Conservation (phyloP, 2,329 filamentous ascomycete genomes). For the Pseudogymnoascus sp. region DNA sequence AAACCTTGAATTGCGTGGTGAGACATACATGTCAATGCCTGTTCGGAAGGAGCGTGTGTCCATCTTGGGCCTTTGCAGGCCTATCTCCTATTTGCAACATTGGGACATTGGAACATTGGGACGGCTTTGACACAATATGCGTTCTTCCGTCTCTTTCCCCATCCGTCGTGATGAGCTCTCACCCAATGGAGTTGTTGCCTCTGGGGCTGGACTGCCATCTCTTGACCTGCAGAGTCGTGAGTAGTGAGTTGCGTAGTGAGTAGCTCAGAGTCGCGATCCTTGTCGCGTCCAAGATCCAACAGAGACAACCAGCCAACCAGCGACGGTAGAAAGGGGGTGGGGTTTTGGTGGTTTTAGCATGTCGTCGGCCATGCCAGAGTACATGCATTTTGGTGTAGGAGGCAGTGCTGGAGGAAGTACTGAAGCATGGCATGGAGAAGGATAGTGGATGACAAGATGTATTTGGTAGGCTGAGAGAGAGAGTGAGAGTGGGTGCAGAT, state of each 20-base stretch:
- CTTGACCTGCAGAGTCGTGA: no score
- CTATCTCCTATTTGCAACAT: neutral
- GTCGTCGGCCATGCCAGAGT: neutral
- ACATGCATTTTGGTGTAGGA: neutral
- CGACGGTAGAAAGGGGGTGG: neutral
- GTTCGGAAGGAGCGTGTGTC: neutral
- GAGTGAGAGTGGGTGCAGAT: neutral
- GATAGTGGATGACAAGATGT: neutral
- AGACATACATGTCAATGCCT: slow-evolving; percentile 9
- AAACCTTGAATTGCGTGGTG: slow-evolving; percentile 8
- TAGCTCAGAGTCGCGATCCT: neutral
- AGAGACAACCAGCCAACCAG: neutral
- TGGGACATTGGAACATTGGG: neutral
- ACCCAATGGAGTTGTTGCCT: slow-evolving; percentile 6
- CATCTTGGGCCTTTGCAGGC: neutral
- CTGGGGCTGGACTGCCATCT: neutral
- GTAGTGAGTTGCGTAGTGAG: neutral
- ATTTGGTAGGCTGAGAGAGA: no score
- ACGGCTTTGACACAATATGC: neutral
- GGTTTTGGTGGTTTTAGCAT: no score
- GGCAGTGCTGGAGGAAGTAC: neutral
- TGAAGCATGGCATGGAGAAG: neutral
- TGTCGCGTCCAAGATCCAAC: neutral
- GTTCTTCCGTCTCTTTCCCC: neutral
- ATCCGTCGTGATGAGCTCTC: slow-evolving; percentile 2